Evolutionary conservation across 495 filamentous ascomycete genomes (phyloP).

Genomic region (Daldinia grandis): DNA sequence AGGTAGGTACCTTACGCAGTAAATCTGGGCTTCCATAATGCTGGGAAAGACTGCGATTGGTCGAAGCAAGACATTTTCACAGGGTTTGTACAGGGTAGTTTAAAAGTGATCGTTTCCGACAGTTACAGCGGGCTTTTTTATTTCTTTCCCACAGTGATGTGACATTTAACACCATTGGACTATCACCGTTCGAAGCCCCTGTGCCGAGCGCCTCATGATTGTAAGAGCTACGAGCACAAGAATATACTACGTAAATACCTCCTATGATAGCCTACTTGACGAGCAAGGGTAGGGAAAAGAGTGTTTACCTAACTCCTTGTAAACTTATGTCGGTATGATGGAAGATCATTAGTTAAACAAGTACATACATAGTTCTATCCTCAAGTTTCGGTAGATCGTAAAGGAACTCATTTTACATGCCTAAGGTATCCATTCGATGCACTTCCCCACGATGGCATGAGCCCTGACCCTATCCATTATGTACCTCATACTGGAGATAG

Average conservation of each 20-base stretch:
- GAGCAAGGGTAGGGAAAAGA: not conserved
- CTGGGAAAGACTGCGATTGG: conserved; percentile 34
- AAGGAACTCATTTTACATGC: not conserved
- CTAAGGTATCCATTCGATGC: too few species aligned
- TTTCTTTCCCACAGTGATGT: conserved; percentile 18
- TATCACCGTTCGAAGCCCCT: conserved; percentile 7
- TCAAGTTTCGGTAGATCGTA: not conserved
- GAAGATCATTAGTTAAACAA: not conserved
- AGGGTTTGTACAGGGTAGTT: conserved; percentile 18
- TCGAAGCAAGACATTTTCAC: not conserved
- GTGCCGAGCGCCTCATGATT: conserved; percentile 9
- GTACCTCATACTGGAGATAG: not conserved
- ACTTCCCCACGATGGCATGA: not conserved
- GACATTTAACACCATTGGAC: conserved; percentile 31
- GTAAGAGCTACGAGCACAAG: not conserved
- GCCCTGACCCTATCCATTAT: not conserved
- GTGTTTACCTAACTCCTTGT: not conserved
- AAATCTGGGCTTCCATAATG: conserved; percentile 26
- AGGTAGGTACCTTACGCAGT: conserved; percentile 5
- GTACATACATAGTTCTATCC: too few species aligned
- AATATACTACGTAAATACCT: not conserved
- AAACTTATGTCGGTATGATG: not conserved
- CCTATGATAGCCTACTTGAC: not conserved
- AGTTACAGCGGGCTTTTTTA: conserved; percentile 24
- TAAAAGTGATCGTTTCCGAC: conserved; percentile 36